These are phyloP conservation scores for Ceratocystis colombiana DNA, from an alignment of 2,329 filamentous ascomycete species.

Conservation along the genomic window DNA sequence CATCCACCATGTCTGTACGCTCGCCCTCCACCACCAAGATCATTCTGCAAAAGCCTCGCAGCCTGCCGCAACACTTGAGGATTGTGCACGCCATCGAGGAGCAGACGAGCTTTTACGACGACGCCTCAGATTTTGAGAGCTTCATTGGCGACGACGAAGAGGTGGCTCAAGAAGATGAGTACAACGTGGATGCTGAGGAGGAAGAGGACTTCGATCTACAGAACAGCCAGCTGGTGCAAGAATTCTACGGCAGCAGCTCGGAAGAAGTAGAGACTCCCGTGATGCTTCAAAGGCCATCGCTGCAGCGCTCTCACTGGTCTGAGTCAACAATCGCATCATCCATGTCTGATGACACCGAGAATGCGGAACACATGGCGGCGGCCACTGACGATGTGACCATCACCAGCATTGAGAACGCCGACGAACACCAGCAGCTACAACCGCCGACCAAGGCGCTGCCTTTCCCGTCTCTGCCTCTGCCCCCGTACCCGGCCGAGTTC, in stretches of 20 bases:
- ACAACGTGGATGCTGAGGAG: constrained; percentile 3
- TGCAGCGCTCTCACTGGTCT: constrained; percentile 29
- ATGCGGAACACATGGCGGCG: constrained; percentile 23
- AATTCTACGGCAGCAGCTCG: constrained; percentile 17
- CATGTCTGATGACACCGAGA: constrained; percentile 18
- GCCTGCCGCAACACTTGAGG: constrained; percentile 21
- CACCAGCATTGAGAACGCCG: constrained; percentile 21
- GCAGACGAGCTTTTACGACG: constrained; percentile 14
- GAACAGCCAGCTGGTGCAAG: constrained; percentile 20
- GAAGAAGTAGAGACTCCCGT: not conserved
- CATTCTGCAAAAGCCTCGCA: constrained; percentile 22
- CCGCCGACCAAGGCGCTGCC: constrained; percentile 16
- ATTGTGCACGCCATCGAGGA: constrained; percentile 25
- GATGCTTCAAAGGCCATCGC: constrained; percentile 1
- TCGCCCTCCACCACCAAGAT: constrained; percentile 22
- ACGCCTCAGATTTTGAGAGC: constrained; percentile 16
- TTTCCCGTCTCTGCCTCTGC: constrained; percentile 16
- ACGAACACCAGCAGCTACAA: constrained; percentile 22
- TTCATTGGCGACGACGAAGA: constrained; percentile 13
- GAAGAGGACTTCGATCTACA: constrained; percentile 19
- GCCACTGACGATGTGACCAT: constrained; percentile 21
- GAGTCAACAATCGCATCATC: constrained; percentile 27
- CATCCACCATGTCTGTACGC: constrained; percentile 24
- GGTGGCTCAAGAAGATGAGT: not conserved
- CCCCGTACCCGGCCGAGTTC: constrained; percentile 14